Conservation (phyloP, 805 yeast species). For the Lipomyces kockii region DNA sequence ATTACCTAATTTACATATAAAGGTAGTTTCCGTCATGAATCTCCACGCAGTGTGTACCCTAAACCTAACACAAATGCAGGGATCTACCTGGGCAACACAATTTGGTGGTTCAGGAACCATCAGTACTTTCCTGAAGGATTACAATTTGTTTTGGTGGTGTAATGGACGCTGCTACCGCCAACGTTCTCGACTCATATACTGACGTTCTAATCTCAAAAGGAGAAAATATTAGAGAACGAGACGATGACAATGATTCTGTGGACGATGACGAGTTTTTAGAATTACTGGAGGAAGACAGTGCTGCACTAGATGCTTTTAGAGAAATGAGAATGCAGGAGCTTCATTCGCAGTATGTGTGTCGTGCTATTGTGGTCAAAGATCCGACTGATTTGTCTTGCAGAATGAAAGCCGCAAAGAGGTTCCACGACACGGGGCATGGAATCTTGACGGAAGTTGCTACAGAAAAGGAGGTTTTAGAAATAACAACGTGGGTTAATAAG, state of each 20-base stretch:
- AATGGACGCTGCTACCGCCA: conserved; percentile 28
- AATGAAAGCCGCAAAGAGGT: conserved; percentile 47
- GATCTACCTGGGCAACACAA: too few species aligned
- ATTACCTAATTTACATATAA: too few species aligned
- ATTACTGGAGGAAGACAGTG: conserved; percentile 52
- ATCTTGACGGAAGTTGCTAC: conserved; percentile 44
- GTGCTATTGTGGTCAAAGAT: neutral
- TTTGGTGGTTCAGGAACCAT: too few species aligned
- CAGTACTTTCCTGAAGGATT: neutral
- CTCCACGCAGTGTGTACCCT: too few species aligned
- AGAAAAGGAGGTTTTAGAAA: conserved; percentile 63
- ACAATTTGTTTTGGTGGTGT: neutral
- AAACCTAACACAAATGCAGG: too few species aligned
- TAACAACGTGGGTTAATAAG: conserved; percentile 48
- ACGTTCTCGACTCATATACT: conserved; percentile 25
- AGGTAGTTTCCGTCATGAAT: too few species aligned
- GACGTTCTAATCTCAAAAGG: conserved; percentile 20
- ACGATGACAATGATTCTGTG: conserved; percentile 39
- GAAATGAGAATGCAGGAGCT: conserved; percentile 67
- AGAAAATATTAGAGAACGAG: conserved; percentile 43
- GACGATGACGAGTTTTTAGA: conserved; percentile 41
- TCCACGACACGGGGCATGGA: conserved; percentile 53
- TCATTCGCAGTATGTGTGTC: conserved; percentile 45
- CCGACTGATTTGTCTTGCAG: conserved; percentile 42
- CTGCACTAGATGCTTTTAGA: conserved; percentile 57